Conservation (phyloP, 176 grass and related monocot species). For the Triticum monococcum region DNA sequence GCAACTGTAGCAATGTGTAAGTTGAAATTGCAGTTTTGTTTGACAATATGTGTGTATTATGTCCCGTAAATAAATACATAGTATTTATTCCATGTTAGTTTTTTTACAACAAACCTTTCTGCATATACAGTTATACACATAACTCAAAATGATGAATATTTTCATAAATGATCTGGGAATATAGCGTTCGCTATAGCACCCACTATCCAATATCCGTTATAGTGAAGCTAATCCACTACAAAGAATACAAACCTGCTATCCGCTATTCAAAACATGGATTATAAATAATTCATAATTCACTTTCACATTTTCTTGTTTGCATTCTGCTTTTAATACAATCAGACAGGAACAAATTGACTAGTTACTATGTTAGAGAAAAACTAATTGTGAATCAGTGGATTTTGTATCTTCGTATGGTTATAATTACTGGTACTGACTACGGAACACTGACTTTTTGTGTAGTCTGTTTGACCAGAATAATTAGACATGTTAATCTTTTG, state of each 20-base stretch:
- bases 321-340: slow-evolving; percentile 2
- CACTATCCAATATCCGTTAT: background rate
- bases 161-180: background rate
- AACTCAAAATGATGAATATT: background rate
- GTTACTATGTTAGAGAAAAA: slow-evolving; percentile 7
- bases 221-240: background rate
- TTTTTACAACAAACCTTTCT: background rate
- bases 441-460: background rate
- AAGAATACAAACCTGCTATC: background rate
- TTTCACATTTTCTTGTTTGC: background rate
- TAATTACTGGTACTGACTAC: background rate
- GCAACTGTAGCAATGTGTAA: background rate
- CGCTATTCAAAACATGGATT: background rate
- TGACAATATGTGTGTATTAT: background rate
- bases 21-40: background rate
- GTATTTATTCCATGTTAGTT: background rate
- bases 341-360: background rate
- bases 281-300: background rate
- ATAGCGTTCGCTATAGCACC: background rate
- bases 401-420: slow-evolving; percentile 6
- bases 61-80: background rate
- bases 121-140: background rate
- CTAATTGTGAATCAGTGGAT: background rate
- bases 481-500: background rate
- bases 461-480: background rate